Evolutionary conservation across 495 filamentous ascomycete species (phyloP), one percentile per base, ranked within the genome.

Genomic region (Penicillium tannophilum): DNA sequence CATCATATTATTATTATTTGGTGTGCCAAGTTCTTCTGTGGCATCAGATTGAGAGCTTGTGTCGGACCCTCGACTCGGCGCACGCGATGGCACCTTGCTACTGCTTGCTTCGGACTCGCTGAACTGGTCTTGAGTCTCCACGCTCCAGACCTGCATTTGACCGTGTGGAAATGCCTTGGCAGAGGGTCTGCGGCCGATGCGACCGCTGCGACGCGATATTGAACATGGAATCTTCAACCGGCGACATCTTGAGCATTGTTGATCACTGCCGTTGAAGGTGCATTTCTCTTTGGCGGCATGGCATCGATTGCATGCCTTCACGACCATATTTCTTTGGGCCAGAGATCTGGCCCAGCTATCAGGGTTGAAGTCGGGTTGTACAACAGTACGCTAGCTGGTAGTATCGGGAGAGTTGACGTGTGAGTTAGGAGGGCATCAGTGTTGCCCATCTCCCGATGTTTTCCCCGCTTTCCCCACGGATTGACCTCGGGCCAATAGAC

Each of bases 271-370:
- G 14, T 55, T 46, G 49, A 65, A 60, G 11, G 55, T 55, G 63
- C 63, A 64, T 55, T 66, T 68, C 49, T 69, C 68, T 58, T 69
- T 63, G 53, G 52, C 65, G 48, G 36, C 42, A 41, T 62, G 60
- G 61, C 66, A 71, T 43, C 60, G 61, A 45, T 69, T 61, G 57
- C 68, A 71, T 52, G 63, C 63, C 56, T 56, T 69, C 47, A 63
- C 52, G 23, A 57, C 59, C 68, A 71, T 70, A 23, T 26, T 65
- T 55, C 56, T 54, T 16, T 7, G 12, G 12, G 20, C 9, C n/a
- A 41, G 52, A 3, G 20, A 17, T 24, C 28, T 39, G 14, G 28
- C 28, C 28, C 28, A 28, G 28, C 6, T 30, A 33, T 19, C 33
- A 11, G 33, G 36, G 14, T 41, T 26, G 4, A 6, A 53, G 39